Evolutionary conservation across 192 early-diverging fungal genomes (phyloP), one percentile per base, ranked within the genome.

Genomic region (Umbelopsis isabellina): DNA sequence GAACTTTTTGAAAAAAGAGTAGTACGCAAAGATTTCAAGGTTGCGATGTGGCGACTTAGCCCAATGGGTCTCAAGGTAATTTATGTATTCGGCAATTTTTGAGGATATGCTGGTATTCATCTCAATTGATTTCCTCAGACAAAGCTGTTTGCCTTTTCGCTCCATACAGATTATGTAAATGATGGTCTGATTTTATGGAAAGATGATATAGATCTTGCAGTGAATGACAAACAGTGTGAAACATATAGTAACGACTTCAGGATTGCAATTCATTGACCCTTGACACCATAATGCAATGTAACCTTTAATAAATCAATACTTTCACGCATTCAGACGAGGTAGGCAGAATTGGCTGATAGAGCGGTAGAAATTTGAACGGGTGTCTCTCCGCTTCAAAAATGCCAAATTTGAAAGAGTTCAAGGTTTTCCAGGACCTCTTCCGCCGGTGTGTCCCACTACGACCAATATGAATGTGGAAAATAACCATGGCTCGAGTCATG

Each of bases 311-410:
- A 41, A 41, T 1, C 37, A 6, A 41, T 41, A 30, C 27, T 30
- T 41, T 41, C 5, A 41, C 10, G 5, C 37, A 41, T 41, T 5
- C 2, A 41, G 37, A 9, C 37, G 10, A 41, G 37, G 37, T 1
- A 41, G 37, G 37, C 37, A 41, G 7, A 41, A 41, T 4, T 41
- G 37, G 37, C 10, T 41, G 37, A 41, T 10, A 41, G 37, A 41
- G 37, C 37, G 6, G 37, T 41, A 41, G 6, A 5, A 49, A 21
- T 49, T 49, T 49, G 27, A 61, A 10, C 16, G 18, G 27, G n/a
- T 49, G 55, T 61, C 30, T 35, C 55, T 61, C 55, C 55, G 55
- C 55, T 61, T 13, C 27, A 35, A 16, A 9, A 25, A 61, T 30
- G 30, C 51, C 21, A 23, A n/a, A 61, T 35, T 12, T 61, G 25